These are phyloP conservation scores for Fomitiporia mediterranea DNA, from an alignment of 1,284 basidiomycete species.

Conservation along the genomic window DNA sequence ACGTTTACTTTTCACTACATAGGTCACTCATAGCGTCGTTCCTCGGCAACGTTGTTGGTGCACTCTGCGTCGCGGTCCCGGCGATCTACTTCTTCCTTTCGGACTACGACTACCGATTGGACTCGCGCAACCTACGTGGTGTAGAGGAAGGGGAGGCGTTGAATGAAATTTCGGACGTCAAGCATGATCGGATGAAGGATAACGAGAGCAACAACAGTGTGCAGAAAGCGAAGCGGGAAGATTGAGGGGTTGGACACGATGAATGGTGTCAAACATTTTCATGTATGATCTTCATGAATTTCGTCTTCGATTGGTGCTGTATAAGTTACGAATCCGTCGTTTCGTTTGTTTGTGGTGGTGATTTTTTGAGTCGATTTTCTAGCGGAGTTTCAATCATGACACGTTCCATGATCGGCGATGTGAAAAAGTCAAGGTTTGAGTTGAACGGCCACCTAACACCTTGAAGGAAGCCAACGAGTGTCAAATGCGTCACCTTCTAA, in stretches of 20 bases:
- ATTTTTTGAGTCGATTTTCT: no score
- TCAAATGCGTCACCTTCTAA: no score
- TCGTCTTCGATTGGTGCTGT: not conserved
- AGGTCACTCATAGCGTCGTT: constrained; percentile 62
- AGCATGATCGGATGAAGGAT: constrained; percentile 7
- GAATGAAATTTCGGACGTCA: constrained; percentile 10
- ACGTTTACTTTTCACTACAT: not conserved
- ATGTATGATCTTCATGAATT: not conserved
- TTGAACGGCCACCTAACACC: no score
- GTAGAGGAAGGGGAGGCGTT: constrained; percentile 22
- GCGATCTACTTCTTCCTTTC: constrained; percentile 55
- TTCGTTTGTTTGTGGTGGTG: no score
- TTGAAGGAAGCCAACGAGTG: no score
- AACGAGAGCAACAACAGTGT: constrained; percentile 3
- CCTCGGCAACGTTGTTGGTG: constrained; percentile 68
- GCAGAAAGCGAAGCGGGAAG: constrained; percentile 10
- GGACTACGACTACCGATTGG: constrained; percentile 36
- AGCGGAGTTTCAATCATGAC: no score
- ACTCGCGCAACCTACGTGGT: constrained; percentile 9
- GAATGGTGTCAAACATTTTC: no score
- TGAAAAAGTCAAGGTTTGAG: no score
- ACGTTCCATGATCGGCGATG: no score
- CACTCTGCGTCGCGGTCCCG: constrained; percentile 56
- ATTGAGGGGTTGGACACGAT: no score
- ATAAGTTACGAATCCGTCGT: not conserved